Conservation (phyloP, 2,329 filamentous ascomycete genomes). For the Xylariaceae sp. region DNA sequence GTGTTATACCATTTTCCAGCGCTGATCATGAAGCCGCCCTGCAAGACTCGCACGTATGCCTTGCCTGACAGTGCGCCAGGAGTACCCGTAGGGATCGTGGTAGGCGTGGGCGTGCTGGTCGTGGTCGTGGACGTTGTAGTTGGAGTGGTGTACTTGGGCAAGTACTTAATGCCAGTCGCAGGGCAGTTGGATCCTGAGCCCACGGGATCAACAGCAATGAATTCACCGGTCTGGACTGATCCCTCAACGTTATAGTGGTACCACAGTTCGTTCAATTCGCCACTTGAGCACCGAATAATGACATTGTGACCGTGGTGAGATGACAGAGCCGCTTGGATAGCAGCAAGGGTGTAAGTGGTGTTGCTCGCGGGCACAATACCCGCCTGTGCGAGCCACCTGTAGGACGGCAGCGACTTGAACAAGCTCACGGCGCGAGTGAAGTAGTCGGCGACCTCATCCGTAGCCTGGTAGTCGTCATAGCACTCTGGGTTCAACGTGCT, state of each 20-base stretch:
- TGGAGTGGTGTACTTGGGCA: slow-evolving; percentile 45
- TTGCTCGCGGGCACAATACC: slow-evolving; percentile 54
- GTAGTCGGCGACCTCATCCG: slow-evolving; percentile 64
- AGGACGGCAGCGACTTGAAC: slow-evolving; percentile 64
- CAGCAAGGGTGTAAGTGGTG: slow-evolving; percentile 54
- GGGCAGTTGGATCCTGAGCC: slow-evolving; percentile 57
- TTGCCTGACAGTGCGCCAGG: slow-evolving; percentile 42
- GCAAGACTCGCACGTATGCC: slow-evolving; percentile 54
- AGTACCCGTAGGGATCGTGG: slow-evolving; percentile 33
- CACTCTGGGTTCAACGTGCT: slow-evolving; percentile 63
- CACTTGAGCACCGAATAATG: slow-evolving; percentile 47
- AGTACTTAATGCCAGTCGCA: slow-evolving; percentile 57
- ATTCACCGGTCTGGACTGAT: slow-evolving; percentile 57
- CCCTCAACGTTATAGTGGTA: slow-evolving; percentile 61
- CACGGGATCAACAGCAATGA: slow-evolving; percentile 53
- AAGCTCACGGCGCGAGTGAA: slow-evolving; percentile 62
- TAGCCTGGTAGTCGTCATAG: slow-evolving; percentile 57
- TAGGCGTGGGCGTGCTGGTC: slow-evolving; percentile 22
- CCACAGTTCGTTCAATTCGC: slow-evolving; percentile 51
- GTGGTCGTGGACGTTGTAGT: slow-evolving; percentile 4
- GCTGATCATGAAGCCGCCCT: slow-evolving; percentile 13
- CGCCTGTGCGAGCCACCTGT: slow-evolving; percentile 57
- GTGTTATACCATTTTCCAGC: slow-evolving; percentile 16
- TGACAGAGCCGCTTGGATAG: slow-evolving; percentile 57
- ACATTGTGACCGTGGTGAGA: slow-evolving; percentile 50